A percentile compares a stretch with the other conserved stretches of the same genome.
These are phyloP conservation scores for Mortierella sp. DNA, from an alignment of 371 early-diverging fungal species.

Conservation along the genomic window DNA sequence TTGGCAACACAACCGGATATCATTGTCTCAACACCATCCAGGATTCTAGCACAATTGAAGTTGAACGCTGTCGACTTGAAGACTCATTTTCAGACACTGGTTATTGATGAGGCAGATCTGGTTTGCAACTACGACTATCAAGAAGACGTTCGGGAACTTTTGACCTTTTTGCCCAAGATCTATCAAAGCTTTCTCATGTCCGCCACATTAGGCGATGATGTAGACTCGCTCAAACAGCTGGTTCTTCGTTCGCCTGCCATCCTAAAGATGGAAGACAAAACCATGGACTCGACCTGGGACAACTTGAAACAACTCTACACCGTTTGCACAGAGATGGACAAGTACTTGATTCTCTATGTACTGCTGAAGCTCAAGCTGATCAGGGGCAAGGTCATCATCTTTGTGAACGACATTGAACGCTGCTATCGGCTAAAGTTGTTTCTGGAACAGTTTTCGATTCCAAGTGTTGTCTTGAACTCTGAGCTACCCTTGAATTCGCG, in stretches of 20 bases:
- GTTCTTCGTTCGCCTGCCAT: slow-evolving; percentile 86
- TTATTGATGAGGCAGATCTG: slow-evolving; percentile 96
- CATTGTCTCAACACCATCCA: slow-evolving; percentile 86
- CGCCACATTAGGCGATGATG: slow-evolving; percentile 88
- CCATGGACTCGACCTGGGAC: slow-evolving; percentile 67
- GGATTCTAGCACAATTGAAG: slow-evolving; percentile 78
- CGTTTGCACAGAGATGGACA: slow-evolving; percentile 84
- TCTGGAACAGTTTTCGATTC: slow-evolving; percentile 95
- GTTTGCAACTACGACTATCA: slow-evolving; percentile 94
- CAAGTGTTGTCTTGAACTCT: slow-evolving; percentile 90
- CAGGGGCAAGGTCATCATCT: slow-evolving; percentile 90
- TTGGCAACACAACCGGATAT: slow-evolving; percentile 88
- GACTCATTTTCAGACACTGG: slow-evolving; percentile 79
- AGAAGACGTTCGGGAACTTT: slow-evolving; percentile 79
- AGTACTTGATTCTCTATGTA: slow-evolving; percentile 90
- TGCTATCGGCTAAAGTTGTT: slow-evolving; percentile 93
- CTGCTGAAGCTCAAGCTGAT: slow-evolving; percentile 90
- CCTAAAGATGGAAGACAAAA: slow-evolving; percentile 82
- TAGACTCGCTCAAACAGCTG: slow-evolving; percentile 84
- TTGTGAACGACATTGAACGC: slow-evolving; percentile 93
- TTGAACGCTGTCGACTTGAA: slow-evolving; percentile 66
- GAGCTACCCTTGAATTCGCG: slow-evolving; percentile 92
- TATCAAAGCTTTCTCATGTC: slow-evolving; percentile 92
- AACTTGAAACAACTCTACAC: slow-evolving; percentile 49
- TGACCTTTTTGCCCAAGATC: slow-evolving; percentile 80